phyloP scores from a whole-genome alignment of 257 asterid species.

The Nicotiana undulata region DNA sequence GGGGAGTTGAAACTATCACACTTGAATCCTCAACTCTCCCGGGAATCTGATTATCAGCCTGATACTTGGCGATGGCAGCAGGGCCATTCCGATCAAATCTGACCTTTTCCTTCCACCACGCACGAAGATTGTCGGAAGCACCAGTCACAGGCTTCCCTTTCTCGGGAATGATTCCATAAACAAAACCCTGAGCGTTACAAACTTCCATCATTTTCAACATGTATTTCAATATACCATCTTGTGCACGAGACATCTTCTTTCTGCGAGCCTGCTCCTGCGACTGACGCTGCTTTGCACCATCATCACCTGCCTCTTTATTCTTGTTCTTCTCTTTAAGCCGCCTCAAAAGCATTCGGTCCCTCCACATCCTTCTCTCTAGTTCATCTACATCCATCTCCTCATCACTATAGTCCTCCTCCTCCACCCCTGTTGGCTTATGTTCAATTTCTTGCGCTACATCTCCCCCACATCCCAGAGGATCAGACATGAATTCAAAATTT shows the following conservation, averaged over 20 bases:
- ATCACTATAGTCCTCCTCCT: constrained; percentile 41
- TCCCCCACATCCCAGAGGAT: constrained; percentile 24
- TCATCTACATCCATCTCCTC: constrained; percentile 51
- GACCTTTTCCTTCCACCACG: constrained; percentile 71
- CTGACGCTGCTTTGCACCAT: constrained; percentile 30
- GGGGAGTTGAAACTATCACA: constrained; percentile 22
- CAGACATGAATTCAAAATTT: constrained; percentile 35
- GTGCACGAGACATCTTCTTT: constrained; percentile 65
- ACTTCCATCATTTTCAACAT: constrained; percentile 68
- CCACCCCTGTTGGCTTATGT: constrained; percentile 18
- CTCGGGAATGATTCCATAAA: constrained; percentile 62
- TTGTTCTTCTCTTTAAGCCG: constrained; percentile 47
- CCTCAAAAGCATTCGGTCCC: constrained; percentile 35
- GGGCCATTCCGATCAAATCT: constrained; percentile 54
- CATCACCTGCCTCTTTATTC: constrained; percentile 25
- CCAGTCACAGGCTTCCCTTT: constrained; percentile 62
- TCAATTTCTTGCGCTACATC: constrained; percentile 24
- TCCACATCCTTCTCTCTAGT: constrained; percentile 53
- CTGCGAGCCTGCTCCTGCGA: constrained; percentile 57
- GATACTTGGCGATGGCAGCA: constrained; percentile 44
- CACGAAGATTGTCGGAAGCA: constrained; percentile 56
- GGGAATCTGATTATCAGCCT: constrained; percentile 25
- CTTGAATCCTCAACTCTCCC: constrained; percentile 32
- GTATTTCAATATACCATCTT: constrained; percentile 56
- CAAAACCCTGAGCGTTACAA: constrained; percentile 60